Percentiles rank a stretch among this genome's conserved stretches.
These are phyloP conservation scores for Aspergillus floridensis DNA, from an alignment of 2,329 filamentous ascomycete genomes.

Conservation along the genomic window DNA sequence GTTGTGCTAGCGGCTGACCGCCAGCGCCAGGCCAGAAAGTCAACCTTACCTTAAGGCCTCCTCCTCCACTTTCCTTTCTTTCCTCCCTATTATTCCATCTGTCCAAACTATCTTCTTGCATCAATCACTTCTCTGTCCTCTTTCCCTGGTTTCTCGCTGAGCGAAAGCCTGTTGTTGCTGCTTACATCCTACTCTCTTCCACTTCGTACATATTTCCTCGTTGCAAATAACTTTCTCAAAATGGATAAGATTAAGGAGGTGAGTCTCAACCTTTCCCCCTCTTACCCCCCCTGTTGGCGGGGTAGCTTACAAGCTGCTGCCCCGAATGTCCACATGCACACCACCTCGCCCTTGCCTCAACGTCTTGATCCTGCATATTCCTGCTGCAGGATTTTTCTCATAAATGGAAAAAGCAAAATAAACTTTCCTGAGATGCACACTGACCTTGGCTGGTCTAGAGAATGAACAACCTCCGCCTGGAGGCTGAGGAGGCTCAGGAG, in stretches of 20 bases:
- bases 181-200: constrained; percentile 17
- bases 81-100: constrained; percentile 19
- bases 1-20: constrained; percentile 19
- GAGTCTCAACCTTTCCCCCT: constrained; percentile 43
- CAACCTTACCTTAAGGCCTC: constrained; percentile 14
- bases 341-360: constrained; percentile 7
- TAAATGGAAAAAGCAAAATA: constrained; percentile 19
- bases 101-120: constrained; percentile 12
- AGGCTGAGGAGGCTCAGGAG: constrained; percentile 79
- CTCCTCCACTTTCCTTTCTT: constrained; percentile 20
- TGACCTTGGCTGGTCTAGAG: constrained; percentile 57
- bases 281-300: constrained; percentile 33
- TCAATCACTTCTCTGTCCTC: constrained; percentile 6
- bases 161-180: constrained; percentile 31
- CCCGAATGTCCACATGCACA: constrained; percentile 24
- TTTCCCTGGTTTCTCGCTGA: constrained; percentile 34
- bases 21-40: constrained; percentile 15
- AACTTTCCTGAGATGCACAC: background rate
- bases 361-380: constrained; percentile 12
- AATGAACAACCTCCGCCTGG: constrained; percentile 91
- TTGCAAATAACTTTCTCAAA: constrained; percentile 33
- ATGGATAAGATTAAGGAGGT: constrained; percentile 94
- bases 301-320: constrained; percentile 38
- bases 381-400: background rate
- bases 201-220: constrained; percentile 26